Evolutionary conservation across 192 early-diverging fungal species (phyloP), one percentile per base, ranked within the genome.

Genomic region (Mortierella claussenii): DNA sequence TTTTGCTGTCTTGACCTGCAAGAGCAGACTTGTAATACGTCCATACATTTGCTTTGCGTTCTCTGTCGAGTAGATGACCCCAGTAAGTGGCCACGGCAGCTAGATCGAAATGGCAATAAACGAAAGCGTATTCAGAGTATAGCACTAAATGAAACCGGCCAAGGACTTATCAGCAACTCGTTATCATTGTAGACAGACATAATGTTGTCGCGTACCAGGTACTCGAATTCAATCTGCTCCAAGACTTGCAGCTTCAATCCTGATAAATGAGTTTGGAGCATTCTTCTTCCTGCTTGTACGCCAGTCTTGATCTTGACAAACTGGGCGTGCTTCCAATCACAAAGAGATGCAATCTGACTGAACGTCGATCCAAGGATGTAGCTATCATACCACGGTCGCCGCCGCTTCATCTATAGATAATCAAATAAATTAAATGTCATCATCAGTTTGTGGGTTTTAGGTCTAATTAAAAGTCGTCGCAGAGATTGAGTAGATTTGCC

Each of bases 171-270:
- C n/a, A n/a, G n/a, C n/a, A n/a, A n/a, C n/a, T n/a, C 5, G 32
- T 11, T 15, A 24, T 8, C 49, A 3, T 24, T n/a, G 17, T 24
- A n/a, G n/a, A n/a, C n/a, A n/a, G n/a, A n/a, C n/a, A n/a, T n/a
- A n/a, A n/a, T n/a, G n/a, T n/a, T n/a, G n/a, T n/a, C n/a, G n/a
- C 61, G 34, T 66, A 75, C 71, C 71, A 66, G 21, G 37, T 76
- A 76, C 12, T 76, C 73, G 49, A 76, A 76, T 32, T 61, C 47
- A 13, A 76, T 67, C 21, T 52, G 56, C 0, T 76, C 73, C 26
- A 76, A 30, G 0, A 49, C 28, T 23, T 60, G 51, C 1, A 44
- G 23, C 13, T 48, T 45, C 26, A 76, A 31, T 1, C 28, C 46
- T 3, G 32, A 24, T 8, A 75, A 30, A 27, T 52, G 45, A 0